A percentile compares a stretch with the other conserved stretches of the same genome.
Conservation (phyloP, 2,329 filamentous ascomycete species). For the Tolypocladium tropicale region DNA sequence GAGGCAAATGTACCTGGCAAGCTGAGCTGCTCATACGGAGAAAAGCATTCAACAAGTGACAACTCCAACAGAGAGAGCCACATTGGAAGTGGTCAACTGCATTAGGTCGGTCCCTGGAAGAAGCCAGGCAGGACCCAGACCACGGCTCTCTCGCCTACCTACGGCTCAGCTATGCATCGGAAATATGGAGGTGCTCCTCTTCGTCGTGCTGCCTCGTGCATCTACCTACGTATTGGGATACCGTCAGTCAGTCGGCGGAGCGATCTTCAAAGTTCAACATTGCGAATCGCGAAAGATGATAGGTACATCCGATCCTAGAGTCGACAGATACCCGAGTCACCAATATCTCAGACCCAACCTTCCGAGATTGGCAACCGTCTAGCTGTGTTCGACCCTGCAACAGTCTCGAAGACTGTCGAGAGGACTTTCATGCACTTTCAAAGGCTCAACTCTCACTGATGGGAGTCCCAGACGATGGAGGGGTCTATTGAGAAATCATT, state of each 20-base stretch:
- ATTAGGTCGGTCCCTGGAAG: neutral
- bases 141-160: neutral
- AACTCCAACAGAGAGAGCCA: neutral
- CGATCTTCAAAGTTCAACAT: neutral
- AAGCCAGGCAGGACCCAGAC: neutral
- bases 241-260: too few relatives aligned
- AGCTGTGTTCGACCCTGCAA: neutral
- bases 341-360: neutral
- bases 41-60: neutral
- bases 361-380: neutral
- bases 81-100: neutral
- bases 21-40: constrained; percentile 20
- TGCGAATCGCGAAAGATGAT: neutral
- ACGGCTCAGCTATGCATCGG: too few relatives aligned
- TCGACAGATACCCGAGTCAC: neutral
- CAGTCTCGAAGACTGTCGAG: neutral
- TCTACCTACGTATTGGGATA: too few relatives aligned
- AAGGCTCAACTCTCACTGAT: too few relatives aligned
- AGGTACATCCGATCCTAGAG: too few relatives aligned
- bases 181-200: too few relatives aligned
- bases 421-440: too few relatives aligned
- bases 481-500: too few relatives aligned
- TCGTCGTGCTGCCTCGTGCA: too few relatives aligned
- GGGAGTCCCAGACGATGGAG: too few relatives aligned
- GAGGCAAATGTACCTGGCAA: constrained; percentile 50